Evolutionary conservation across 2,329 filamentous ascomycete species (phyloP), one percentile per base, ranked within the genome.

Genomic region (Fusarium sp.): DNA sequence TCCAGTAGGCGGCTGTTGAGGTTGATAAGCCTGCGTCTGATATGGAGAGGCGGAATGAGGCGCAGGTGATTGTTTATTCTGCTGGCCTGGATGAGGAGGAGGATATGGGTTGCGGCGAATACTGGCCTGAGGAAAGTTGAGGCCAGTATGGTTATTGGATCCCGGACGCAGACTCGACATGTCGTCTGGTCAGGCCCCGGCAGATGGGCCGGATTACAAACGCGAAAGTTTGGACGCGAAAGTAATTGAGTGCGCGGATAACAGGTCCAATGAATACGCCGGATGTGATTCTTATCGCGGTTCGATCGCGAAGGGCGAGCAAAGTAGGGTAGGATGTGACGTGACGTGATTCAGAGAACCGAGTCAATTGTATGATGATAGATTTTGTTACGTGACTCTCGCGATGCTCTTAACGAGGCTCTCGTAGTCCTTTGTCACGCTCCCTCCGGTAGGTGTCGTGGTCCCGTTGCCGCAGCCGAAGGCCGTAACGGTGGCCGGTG

Each of bases 21-120:
- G 79, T 56, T 83, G 77, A 75, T 88, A 88, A 62, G 82, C 80
- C 68, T 85, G 83, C 54, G 82, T 74, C 75, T 86, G 85, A 73
- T 88, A 88, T 3, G 85, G 83, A 62, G 85, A 83, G 62, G 84
- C 83, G 72, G 85, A 81, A 67, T 86, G 85, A 67, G 85, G 82
- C 23, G 84, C 83, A 38, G 86, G 83, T 30, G 86, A 85, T 65
- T 85, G 83, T 75, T 88, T 87, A 75, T 83, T 86, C 69, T 82
- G 80, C 71, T 84, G 83, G 69, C 81, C 83, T 62, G 83, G 79
- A 72, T 85, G 84, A 36, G 82, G 79, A 57, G 83, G 79, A 73
- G 80, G 80, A 69, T 82, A 86, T 67, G 74, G 78, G 58, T 76
- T 78, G 62, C 85, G 84, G 77, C 85, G 80, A 63, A 86, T 72